Evolutionary conservation across 208 protist species (phyloP), one percentile per base, ranked within the genome.

Genomic region (Trichomonas gallinae): DNA sequence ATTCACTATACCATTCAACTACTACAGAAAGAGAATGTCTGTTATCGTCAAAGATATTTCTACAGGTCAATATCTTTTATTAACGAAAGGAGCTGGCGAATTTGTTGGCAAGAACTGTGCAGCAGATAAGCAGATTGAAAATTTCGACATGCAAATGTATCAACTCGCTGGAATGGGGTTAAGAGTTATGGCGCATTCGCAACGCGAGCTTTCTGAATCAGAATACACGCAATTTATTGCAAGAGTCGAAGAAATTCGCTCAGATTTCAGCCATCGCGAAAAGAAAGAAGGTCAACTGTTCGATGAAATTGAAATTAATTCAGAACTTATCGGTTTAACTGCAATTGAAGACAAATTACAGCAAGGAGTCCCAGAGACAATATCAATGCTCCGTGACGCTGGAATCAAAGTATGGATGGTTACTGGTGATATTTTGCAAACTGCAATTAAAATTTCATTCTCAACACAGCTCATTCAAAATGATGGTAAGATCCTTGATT

Each of bases 351-450:
- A 98, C 91, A 96, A 96, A 89, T 97, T 98, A 42, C 98, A 98
- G 96, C 97, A 97, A 11, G 96, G 97, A 63, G 98, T 98, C 23
- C 98, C 98, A 21, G 96, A 98, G 34, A 98, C 98, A 23, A 98
- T 98, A 72, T 48, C 51, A n/a, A 89, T 96, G 44, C 63, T 98
- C 0, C 45, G 49, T 1, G 23, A 82, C 45, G 45, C 93, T 44
- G 93, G 93, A 21, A 96, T 96, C 34, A 96, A 63, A 82, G 38
- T 96, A 17, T 98, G 99, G 99, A 99, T 99, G 98, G 97, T 99
- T 1, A 99, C 99, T 0, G 99, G 99, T 63, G 99, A 99, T 97
- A 99, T 99, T 97, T 97, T 98, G 38, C 97, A 98, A 87, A 98
- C 97, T 15, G 97, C 97, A 72, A 85, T 40, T 42, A 98, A 98